Evolutionary conservation across 208 protist species (phyloP).

Genomic region (Trichomonas gallinae): DNA sequence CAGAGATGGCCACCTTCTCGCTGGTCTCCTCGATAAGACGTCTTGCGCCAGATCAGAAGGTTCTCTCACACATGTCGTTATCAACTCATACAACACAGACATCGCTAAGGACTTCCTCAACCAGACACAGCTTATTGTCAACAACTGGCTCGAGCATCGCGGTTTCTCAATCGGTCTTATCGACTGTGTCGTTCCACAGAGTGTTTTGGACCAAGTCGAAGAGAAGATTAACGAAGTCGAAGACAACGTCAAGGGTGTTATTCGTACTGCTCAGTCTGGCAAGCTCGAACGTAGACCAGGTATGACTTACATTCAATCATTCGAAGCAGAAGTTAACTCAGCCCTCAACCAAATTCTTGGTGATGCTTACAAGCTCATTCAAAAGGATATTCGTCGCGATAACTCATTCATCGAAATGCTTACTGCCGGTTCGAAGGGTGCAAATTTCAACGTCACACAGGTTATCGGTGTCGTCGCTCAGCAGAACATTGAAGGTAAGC

Average conservation of each 20-base stretch:
- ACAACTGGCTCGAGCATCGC: constrained; percentile 72
- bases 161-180: constrained; percentile 89
- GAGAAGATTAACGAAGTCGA: constrained; percentile 39
- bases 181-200: constrained; percentile 84
- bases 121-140: constrained; percentile 80
- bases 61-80: constrained; percentile 85
- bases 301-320: constrained; percentile 79
- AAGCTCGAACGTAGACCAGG: constrained; percentile 71
- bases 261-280: constrained; percentile 67
- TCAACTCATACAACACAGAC: constrained; percentile 84
- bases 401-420: constrained; percentile 90
- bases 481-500: constrained; percentile 96
- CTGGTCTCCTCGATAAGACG: constrained; percentile 47
- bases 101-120: constrained; percentile 61
- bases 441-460: constrained; percentile 94
- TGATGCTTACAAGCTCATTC: constrained; percentile 46
- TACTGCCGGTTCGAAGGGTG: constrained; percentile 90
- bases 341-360: constrained; percentile 52
- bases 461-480: constrained; percentile 97
- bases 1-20: constrained; percentile 48
- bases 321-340: constrained; percentile 89
- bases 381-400: constrained; percentile 56
- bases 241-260: constrained; percentile 66
- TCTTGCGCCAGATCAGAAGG: constrained; percentile 51
- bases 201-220: constrained; percentile 61